phyloP scores from a whole-genome alignment of 2,329 filamentous ascomycete species.

The Nemania bipapillata region DNA sequence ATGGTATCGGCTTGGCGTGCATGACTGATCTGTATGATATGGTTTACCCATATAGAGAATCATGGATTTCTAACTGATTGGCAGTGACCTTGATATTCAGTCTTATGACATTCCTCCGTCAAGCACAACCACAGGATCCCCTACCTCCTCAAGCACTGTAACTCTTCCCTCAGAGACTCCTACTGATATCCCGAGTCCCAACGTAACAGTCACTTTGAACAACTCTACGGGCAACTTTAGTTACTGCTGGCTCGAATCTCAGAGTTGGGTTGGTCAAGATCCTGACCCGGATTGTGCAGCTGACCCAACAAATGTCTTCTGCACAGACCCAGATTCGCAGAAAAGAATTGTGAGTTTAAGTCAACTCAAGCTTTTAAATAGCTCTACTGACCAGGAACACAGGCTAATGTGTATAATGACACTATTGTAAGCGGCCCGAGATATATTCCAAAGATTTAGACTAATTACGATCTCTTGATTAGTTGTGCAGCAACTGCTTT shows the following conservation, averaged over 20 bases:
- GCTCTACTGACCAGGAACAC: background rate
- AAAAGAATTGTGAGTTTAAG: background rate
- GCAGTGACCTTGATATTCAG: no score
- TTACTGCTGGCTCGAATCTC: conserved; percentile 3
- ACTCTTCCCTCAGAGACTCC: background rate
- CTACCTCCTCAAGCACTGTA: no score
- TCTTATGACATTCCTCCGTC: no score
- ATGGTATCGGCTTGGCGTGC: no score
- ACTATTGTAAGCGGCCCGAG: background rate
- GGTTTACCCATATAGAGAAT: no score
- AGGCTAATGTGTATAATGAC: background rate
- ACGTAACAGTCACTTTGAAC: no score
- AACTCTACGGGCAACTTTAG: background rate
- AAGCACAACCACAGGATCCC: no score
- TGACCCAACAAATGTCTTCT: background rate
- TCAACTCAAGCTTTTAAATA: no score
- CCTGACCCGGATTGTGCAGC: background rate
- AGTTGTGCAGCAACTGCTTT: conserved; percentile 6
- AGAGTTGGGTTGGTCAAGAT: conserved; percentile 7
- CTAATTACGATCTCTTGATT: background rate
- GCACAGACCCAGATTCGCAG: background rate
- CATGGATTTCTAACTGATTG: no score
- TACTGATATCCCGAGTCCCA: no score
- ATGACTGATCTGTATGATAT: no score
- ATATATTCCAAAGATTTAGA: background rate